phyloP scores from a whole-genome alignment of 169 alveolate species.

The Plasmodium malariae region DNA sequence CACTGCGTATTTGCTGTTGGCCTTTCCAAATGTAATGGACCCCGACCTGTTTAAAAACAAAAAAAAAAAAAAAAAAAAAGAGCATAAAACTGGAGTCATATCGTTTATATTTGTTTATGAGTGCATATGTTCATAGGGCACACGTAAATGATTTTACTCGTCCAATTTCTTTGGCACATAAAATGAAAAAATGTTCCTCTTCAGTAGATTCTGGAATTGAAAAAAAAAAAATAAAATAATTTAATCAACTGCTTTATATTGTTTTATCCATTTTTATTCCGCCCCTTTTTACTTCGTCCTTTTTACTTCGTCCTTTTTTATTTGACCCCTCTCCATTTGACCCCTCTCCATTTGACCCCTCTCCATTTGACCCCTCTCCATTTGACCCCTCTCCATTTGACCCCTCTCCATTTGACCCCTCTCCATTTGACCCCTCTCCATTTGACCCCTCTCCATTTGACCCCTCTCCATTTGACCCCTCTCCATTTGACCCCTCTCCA shows the following conservation, averaged over 20 bases:
- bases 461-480: too few species aligned
- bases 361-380: too few species aligned
- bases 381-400: too few species aligned
- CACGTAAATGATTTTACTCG: neutral
- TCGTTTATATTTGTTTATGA: neutral
- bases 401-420: too few species aligned
- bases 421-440: too few species aligned
- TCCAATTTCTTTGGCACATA: conserved; percentile 76
- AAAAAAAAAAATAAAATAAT: neutral
- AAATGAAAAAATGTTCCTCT: conserved; percentile 90
- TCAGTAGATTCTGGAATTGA: conserved; percentile 80
- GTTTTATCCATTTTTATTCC: neutral
- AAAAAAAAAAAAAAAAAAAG: conserved; percentile 7
- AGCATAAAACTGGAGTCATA: neutral
- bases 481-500: too few species aligned
- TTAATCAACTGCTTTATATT: neutral
- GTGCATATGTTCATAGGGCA: neutral
- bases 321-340: neutral
- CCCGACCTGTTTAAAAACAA: conserved; percentile 41
- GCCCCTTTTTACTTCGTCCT: neutral
- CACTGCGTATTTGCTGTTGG: conserved; percentile 89
- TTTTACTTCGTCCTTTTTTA: too few species aligned
- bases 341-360: too few species aligned
- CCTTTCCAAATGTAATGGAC: conserved; percentile 89
- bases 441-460: too few species aligned